A percentile compares a stretch with the other conserved stretches of the same genome.
Conservation (phyloP, 306 rosid species). For the Morella rubra region DNA sequence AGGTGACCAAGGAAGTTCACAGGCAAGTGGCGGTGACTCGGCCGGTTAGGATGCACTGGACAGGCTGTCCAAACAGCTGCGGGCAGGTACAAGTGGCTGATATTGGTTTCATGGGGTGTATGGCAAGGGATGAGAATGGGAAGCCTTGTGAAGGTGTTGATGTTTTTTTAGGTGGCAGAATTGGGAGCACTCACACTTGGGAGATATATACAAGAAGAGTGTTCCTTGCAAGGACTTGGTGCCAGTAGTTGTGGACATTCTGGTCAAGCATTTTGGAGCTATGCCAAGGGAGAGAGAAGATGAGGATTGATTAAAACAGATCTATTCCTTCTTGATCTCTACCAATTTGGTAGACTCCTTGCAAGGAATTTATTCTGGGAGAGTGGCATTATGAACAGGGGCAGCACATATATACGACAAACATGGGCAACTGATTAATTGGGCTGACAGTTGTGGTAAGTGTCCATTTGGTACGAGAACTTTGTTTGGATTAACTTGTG, state of each 20-base stretch:
- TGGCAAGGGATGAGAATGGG: conserved; percentile 86
- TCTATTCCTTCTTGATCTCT: too few species aligned
- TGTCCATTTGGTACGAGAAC: not conserved
- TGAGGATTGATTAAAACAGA: not conserved
- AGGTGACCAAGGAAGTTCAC: conserved; percentile 81
- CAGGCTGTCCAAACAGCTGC: conserved; percentile 88
- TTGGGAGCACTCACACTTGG: conserved; percentile 88
- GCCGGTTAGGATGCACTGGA: conserved; percentile 97
- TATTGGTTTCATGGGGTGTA: conserved; percentile 97
- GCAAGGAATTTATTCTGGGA: not conserved
- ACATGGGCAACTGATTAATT: not conserved
- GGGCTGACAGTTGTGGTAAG: not conserved
- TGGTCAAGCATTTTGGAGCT: conserved; percentile 77
- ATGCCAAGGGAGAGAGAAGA: conserved; percentile 32
- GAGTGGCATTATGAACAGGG: not conserved
- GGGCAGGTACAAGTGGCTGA: conserved; percentile 98
- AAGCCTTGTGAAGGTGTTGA: conserved; percentile 79
- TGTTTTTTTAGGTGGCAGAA: conserved; percentile 83
- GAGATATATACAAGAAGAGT: conserved; percentile 63
- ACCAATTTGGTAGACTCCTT: not conserved
- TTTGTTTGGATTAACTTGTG: not conserved
- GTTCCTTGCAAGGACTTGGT: conserved; percentile 95
- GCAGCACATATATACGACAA: not conserved
- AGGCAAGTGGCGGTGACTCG: conserved; percentile 60
- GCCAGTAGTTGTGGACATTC: conserved; percentile 70